These are phyloP conservation scores for Rhododendron henanense DNA, from an alignment of 148 eudicot species.

Conservation along the genomic window DNA sequence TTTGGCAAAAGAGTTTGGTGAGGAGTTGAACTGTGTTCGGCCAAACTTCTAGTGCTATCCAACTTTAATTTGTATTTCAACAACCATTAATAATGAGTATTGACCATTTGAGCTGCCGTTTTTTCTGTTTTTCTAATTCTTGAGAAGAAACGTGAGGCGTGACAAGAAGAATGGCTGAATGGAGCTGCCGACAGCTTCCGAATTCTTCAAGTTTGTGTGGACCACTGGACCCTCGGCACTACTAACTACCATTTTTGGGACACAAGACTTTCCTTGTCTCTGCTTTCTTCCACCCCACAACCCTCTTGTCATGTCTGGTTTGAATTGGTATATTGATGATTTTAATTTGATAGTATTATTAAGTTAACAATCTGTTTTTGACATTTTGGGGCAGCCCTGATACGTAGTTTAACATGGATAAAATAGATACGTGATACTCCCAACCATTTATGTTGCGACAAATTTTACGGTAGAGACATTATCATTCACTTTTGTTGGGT, in stretches of 20 bases:
- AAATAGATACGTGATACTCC: not conserved
- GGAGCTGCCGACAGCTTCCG: not conserved
- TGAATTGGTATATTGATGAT: not conserved
- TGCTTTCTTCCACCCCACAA: not conserved
- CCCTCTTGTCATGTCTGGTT: not conserved
- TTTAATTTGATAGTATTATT: not conserved
- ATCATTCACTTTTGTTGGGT: not conserved
- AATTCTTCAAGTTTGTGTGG: not conserved
- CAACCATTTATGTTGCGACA: not conserved
- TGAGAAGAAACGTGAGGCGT: too few relatives aligned
- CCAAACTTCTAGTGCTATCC: not conserved
- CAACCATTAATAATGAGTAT: not conserved
- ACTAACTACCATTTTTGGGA: not conserved
- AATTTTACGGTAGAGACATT: too few relatives aligned
- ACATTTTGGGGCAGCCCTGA: not conserved
- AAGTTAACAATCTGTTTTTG: not conserved
- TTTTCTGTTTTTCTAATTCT: not conserved
- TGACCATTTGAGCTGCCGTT: not conserved
- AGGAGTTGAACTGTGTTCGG: not conserved
- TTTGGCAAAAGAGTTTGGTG: not conserved
- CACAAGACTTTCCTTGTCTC: not conserved
- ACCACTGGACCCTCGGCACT: not conserved
- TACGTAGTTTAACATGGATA: not conserved
- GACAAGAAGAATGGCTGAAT: not conserved
- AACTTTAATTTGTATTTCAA: not conserved